phyloP scores from a whole-genome alignment of 2,329 filamentous ascomycete genomes.

The Hymenoscyphus fructigenus region DNA sequence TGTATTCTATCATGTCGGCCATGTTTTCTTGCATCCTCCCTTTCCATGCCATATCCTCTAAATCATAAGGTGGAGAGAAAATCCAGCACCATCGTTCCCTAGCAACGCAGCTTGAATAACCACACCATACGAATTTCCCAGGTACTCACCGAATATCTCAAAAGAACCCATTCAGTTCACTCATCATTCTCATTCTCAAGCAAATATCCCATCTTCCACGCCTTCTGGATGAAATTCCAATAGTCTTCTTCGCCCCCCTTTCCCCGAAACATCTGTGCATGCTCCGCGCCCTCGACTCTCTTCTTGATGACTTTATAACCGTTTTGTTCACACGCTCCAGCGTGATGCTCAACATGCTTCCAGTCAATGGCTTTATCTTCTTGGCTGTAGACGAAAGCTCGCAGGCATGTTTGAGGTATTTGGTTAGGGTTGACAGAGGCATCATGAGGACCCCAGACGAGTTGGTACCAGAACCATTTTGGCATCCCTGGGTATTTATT shows the following conservation, averaged over 20 bases:
- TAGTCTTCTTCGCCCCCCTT: constrained; percentile 30
- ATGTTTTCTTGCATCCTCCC: not conserved
- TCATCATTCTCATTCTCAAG: not conserved
- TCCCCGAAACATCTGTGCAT: constrained; percentile 31
- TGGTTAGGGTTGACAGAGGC: constrained; percentile 23
- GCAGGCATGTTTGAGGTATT: constrained; percentile 16
- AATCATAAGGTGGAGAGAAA: not conserved
- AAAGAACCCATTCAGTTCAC: too few species aligned
- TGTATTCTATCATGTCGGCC: not conserved
- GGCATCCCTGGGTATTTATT: constrained; percentile 20
- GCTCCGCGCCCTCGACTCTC: constrained; percentile 25
- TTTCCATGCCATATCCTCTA: not conserved
- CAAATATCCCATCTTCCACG: constrained; percentile 21
- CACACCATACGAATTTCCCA: too few species aligned
- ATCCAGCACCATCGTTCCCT: not conserved
- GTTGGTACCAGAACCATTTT: constrained; percentile 27
- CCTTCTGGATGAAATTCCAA: constrained; percentile 28
- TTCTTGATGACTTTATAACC: constrained; percentile 28
- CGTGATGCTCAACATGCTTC: constrained; percentile 28
- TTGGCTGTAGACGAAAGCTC: constrained; percentile 33
- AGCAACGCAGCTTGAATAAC: too few species aligned
- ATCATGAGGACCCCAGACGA: constrained; percentile 28
- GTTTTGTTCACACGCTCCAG: constrained; percentile 18
- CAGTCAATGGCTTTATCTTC: constrained; percentile 30
- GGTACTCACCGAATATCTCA: not conserved